Evolutionary conservation across 257 asterid genomes (phyloP).

Genomic region (Rubia yunnanensis): DNA sequence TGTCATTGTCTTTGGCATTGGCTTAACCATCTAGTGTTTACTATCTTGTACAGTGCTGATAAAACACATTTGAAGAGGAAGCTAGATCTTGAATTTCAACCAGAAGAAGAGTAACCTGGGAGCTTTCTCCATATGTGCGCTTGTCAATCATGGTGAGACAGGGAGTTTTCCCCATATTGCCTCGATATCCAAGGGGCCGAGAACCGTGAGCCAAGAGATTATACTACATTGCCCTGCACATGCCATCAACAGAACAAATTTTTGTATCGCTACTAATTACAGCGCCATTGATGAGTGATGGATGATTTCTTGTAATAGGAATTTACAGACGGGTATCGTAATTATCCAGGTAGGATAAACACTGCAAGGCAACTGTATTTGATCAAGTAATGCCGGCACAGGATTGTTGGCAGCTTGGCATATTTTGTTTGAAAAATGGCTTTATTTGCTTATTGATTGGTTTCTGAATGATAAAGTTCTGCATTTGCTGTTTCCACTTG

Average conservation of each 20-base stretch:
- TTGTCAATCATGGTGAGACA: no score
- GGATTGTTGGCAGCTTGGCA: no score
- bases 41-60: constrained; percentile 63
- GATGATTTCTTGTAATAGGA: neutral
- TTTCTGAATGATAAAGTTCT: no score
- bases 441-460: no score
- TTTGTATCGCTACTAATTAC: constrained; percentile 6
- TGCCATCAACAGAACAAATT: neutral
- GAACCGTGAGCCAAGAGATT: neutral
- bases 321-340: no score
- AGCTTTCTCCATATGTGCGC: no score
- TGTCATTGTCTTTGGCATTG: neutral
- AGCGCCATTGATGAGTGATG: neutral
- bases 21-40: neutral
- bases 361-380: no score
- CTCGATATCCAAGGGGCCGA: neutral
- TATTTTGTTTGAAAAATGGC: no score
- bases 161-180: neutral
- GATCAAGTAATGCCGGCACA: no score
- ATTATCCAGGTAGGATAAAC: no score
- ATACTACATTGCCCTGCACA: neutral
- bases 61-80: constrained; percentile 91
- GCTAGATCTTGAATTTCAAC: constrained; percentile 88
- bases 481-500: no score
- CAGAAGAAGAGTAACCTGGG: constrained; percentile 36